Conservation (phyloP, 345 rosid species). For the Cochlearia excelsa region DNA sequence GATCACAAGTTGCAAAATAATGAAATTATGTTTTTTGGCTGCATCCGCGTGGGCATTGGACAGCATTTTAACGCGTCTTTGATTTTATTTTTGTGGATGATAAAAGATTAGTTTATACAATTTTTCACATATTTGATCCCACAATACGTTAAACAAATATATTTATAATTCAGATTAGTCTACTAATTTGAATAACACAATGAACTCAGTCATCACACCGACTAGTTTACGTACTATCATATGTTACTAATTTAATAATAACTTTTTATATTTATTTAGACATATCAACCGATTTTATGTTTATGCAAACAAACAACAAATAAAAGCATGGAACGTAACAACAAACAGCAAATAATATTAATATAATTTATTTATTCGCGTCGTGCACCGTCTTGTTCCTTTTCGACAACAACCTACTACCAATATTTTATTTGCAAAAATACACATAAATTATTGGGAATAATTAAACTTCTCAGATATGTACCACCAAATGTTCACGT, state of each 20-base stretch:
- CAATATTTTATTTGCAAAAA: slow-evolving; percentile 14
- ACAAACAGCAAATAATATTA: slow-evolving; percentile 24
- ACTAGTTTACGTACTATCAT: slow-evolving; percentile 15
- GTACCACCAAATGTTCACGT: slow-evolving; percentile 28
- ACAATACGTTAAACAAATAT: slow-evolving; percentile 2
- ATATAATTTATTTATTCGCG: slow-evolving; percentile 11
- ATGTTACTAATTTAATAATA: slow-evolving; percentile 2
- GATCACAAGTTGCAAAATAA: too few relatives aligned
- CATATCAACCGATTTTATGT: background rate
- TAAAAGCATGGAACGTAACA: slow-evolving; percentile 30
- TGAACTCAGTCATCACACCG: slow-evolving; percentile 26
- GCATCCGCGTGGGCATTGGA: too few relatives aligned
- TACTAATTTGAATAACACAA: background rate
- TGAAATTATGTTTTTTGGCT: too few relatives aligned
- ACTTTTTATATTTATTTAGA: too few relatives aligned
- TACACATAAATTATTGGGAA: background rate
- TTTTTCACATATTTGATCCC: too few relatives aligned
- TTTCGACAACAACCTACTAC: slow-evolving; percentile 27
- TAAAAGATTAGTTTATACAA: too few relatives aligned
- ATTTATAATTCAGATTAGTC: background rate
- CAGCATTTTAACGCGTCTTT: too few relatives aligned
- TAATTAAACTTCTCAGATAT: slow-evolving; percentile 21
- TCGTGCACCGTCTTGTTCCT: slow-evolving; percentile 39
- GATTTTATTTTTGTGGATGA: too few relatives aligned
- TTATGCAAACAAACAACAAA: background rate